A percentile compares a stretch with the other conserved stretches of the same genome.
Conservation (phyloP, 805 yeast species). For the Nakazawaea wickerhamii region DNA sequence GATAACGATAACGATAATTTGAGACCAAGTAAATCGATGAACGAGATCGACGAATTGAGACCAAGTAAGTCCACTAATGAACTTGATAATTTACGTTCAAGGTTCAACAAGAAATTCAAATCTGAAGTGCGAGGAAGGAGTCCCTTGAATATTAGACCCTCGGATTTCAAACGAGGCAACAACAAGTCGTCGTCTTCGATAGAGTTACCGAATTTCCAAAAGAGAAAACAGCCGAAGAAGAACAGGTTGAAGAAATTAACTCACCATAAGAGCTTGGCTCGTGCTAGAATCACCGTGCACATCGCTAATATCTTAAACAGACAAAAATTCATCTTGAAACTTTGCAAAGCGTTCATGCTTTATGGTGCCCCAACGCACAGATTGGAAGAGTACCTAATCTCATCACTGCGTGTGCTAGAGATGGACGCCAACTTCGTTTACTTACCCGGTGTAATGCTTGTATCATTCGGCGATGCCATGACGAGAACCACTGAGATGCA, state of each 20-base stretch:
- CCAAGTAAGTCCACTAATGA: neutral
- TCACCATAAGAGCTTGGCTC: conserved; percentile 32
- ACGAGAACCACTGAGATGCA: conserved; percentile 88
- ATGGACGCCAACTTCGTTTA: conserved; percentile 82
- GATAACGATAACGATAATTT: neutral
- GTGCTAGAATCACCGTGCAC: conserved; percentile 73
- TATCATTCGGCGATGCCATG: conserved; percentile 79
- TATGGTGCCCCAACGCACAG: conserved; percentile 89
- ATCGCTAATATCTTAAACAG: conserved; percentile 74
- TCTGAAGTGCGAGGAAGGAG: neutral
- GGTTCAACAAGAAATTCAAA: neutral
- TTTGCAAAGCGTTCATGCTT: conserved; percentile 77
- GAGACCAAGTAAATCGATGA: neutral
- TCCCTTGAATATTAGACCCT: neutral
- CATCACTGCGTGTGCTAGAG: conserved; percentile 78
- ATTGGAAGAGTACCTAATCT: conserved; percentile 75
- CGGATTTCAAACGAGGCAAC: neutral
- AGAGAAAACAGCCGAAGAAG: conserved; percentile 12
- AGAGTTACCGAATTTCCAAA: conserved; percentile 6
- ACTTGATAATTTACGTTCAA: neutral
- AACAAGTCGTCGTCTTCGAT: neutral
- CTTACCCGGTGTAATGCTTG: conserved; percentile 83
- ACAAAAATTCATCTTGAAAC: conserved; percentile 66
- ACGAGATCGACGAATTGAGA: neutral
- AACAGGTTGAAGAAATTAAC: conserved; percentile 19